These are phyloP conservation scores for Fusarium pseudoanthophilum DNA, from an alignment of 2,329 filamentous ascomycete species.

Conservation along the genomic window DNA sequence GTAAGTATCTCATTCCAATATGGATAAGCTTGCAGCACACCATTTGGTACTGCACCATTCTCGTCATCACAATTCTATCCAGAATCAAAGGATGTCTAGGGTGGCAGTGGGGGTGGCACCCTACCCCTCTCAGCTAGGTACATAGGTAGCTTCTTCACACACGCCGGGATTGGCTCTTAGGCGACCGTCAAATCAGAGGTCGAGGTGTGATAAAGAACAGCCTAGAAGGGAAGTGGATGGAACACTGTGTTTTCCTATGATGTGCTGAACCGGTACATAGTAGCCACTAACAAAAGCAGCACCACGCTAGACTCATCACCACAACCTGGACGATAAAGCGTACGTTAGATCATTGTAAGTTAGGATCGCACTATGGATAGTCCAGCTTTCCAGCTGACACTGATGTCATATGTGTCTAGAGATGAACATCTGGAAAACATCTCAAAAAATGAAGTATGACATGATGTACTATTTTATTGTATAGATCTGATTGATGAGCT, in stretches of 20 bases:
- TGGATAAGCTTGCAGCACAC: conserved; percentile 5
- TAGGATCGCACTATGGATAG: not conserved
- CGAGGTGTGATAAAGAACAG: not conserved
- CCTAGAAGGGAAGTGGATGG: conserved; percentile 31
- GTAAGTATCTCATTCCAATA: not conserved
- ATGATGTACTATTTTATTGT: not conserved
- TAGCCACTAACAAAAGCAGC: not conserved
- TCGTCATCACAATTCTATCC: conserved; percentile 5
- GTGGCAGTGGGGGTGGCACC: conserved; percentile 16
- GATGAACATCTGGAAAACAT: not conserved
- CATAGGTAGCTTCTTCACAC: not conserved
- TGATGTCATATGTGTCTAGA: not conserved
- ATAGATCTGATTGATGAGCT: not conserved
- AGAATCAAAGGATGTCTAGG: conserved; percentile 30
- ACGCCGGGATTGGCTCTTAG: conserved; percentile 1
- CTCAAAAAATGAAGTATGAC: not conserved
- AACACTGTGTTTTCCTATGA: conserved; percentile 15
- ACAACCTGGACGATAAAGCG: not conserved
- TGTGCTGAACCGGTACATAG: conserved; percentile 2
- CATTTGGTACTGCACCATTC: conserved; percentile 1
- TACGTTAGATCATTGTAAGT: not conserved
- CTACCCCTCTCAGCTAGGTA: not conserved
- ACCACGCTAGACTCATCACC: not conserved
- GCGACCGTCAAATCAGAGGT: conserved; percentile 14
- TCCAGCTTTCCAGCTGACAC: not conserved